Evolutionary conservation across 768 basidiomycete genomes (phyloP).

Genomic region (Phaffia australis): DNA sequence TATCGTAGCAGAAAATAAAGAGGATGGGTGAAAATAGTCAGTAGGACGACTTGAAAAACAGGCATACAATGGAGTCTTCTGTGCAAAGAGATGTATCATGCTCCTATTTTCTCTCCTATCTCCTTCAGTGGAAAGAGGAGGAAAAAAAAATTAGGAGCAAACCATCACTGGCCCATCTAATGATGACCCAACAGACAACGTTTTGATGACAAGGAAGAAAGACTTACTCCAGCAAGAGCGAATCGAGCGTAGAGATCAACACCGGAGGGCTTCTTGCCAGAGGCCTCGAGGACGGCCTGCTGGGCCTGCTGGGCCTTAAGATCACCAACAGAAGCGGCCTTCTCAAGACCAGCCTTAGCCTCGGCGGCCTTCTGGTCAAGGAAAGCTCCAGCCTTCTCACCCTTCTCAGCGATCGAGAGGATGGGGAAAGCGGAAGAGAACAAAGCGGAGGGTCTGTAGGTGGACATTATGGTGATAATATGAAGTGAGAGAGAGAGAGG

Average conservation of each 20-base stretch:
- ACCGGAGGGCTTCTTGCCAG: constrained; percentile 28
- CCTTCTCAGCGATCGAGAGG: constrained; percentile 27
- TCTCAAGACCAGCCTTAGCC: constrained; percentile 5
- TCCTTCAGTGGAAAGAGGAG: background rate
- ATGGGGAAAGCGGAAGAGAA: constrained; percentile 27
- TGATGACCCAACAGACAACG: too few species aligned
- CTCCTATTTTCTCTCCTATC: background rate
- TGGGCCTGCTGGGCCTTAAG: constrained; percentile 22
- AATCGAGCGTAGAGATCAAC: constrained; percentile 31
- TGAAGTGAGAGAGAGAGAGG: too few species aligned
- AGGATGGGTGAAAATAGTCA: background rate
- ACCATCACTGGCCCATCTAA: too few species aligned
- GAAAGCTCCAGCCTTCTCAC: constrained; percentile 23
- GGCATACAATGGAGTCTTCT: background rate
- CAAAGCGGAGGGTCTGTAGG: constrained; percentile 21
- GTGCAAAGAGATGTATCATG: background rate
- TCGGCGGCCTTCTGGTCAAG: constrained; percentile 1
- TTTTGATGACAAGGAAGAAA: background rate
- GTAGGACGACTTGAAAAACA: background rate
- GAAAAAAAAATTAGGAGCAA: too few species aligned
- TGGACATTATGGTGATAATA: too few species aligned
- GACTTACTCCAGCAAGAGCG: constrained; percentile 14
- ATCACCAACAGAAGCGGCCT: constrained; percentile 20
- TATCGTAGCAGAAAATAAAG: background rate
- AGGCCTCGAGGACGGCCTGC: constrained; percentile 13